Evolutionary conservation across 192 early-diverging fungal species (phyloP).

Genomic region (Dissophora globulifera): DNA sequence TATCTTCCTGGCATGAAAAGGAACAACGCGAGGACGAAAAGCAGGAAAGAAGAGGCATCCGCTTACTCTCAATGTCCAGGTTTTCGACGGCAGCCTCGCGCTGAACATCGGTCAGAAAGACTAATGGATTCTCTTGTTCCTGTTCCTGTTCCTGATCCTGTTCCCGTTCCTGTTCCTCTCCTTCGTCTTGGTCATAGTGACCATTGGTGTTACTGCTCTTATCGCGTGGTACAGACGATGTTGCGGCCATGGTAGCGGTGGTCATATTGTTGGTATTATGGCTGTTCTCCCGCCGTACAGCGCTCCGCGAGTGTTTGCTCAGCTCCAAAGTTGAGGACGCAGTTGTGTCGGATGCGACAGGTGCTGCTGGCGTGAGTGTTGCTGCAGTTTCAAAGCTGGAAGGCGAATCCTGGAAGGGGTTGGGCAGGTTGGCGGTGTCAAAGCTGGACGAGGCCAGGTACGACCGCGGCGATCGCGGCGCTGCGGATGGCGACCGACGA

Average conservation of each 20-base stretch:
- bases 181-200: too few relatives aligned
- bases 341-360: slow-evolving; percentile 23
- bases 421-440: slow-evolving; percentile 3
- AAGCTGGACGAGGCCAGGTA: not conserved
- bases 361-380: not conserved
- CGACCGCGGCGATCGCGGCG: too few relatives aligned
- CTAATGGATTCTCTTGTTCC: slow-evolving; percentile 24
- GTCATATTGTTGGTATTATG: too few relatives aligned
- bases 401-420: slow-evolving; percentile 23
- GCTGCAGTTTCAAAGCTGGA: not conserved
- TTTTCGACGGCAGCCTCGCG: slow-evolving; percentile 39
- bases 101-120: slow-evolving; percentile 22
- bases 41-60: too few relatives aligned
- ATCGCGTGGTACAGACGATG: too few relatives aligned
- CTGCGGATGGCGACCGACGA: too few relatives aligned
- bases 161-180: not conserved
- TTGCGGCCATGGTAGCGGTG: too few relatives aligned
- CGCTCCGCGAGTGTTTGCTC: too few relatives aligned
- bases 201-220: too few relatives aligned
- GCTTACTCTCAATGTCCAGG: slow-evolving; percentile 48
- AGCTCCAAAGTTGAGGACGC: slow-evolving; percentile 12
- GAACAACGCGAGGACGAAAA: too few relatives aligned
- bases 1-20: too few relatives aligned
- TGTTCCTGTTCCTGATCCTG: not conserved
- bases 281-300: too few relatives aligned